Evolutionary conservation across 805 yeast species (phyloP).

Genomic region (Wickerhamiella shivajii): DNA sequence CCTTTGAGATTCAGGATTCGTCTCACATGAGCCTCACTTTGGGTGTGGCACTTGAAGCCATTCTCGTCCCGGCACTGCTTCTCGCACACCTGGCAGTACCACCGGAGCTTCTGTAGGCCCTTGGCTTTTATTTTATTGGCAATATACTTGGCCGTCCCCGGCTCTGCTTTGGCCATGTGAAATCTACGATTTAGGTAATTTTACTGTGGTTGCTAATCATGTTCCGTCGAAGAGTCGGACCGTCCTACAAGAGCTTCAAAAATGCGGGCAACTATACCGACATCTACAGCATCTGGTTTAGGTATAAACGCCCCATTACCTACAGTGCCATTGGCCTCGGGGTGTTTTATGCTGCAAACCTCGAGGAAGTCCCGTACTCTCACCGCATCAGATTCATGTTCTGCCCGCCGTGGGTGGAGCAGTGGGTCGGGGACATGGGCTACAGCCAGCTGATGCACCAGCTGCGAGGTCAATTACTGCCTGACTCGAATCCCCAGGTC

Average conservation of each 20-base stretch:
- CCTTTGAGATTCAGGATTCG: slow-evolving; percentile 36
- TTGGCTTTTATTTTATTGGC: slow-evolving; percentile 64
- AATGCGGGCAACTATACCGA: slow-evolving; percentile 9
- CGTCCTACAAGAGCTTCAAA: slow-evolving; percentile 15
- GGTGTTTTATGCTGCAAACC: slow-evolving; percentile 33
- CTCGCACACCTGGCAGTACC: slow-evolving; percentile 79
- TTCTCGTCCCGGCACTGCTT: slow-evolving; percentile 94
- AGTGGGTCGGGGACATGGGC: slow-evolving; percentile 43
- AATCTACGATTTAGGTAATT: neutral
- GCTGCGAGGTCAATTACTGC: slow-evolving; percentile 39
- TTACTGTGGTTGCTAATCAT: neutral
- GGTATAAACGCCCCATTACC: slow-evolving; percentile 12
- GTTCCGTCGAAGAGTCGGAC: too few relatives aligned
- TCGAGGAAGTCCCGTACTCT: slow-evolving; percentile 73
- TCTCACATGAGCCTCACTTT: slow-evolving; percentile 61
- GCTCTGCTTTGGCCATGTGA: slow-evolving; percentile 42
- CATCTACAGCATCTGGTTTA: slow-evolving; percentile 2
- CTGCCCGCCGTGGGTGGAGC: slow-evolving; percentile 52
- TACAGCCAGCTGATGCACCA: slow-evolving; percentile 47
- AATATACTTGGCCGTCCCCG: slow-evolving; percentile 53
- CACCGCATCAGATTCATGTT: slow-evolving; percentile 57
- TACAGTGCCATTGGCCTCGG: slow-evolving; percentile 24
- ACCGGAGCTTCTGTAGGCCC: slow-evolving; percentile 74
- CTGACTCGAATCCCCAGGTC: slow-evolving; percentile 47
- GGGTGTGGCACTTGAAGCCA: slow-evolving; percentile 84